Evolutionary conservation across 495 filamentous ascomycete species (phyloP), one percentile per base, ranked within the genome.

Genomic region (Penicillium coprophilum): DNA sequence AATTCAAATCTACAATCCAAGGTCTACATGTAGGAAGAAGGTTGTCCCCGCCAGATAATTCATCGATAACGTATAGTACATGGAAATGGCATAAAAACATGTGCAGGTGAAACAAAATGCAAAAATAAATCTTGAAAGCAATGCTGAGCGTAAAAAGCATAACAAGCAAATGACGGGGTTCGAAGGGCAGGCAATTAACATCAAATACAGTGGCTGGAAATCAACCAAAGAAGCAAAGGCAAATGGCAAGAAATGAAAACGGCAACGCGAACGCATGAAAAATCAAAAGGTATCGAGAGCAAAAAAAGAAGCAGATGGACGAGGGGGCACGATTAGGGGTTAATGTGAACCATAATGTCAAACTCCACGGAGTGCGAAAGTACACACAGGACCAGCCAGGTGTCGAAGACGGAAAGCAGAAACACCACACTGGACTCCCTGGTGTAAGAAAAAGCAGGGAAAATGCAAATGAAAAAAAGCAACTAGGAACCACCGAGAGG

Each of bases 361-460:
- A 77, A 77, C 72, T 71, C 74, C 74, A 70, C 68, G 67, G 63
- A 74, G 74, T 75, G 74, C 74, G 64, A 73, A 63, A 74, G 66
- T 77, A 74, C 76, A 78, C 76, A 71, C 76, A 79, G 76, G 76
- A 75, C 76, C 76, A 79, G 76, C 76, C 76, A 64, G 72, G 74
- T 77, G 76, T 74, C 65, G 71, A 71, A 64, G 63, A 64, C 65
- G 53, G 55, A 57, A 66, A 70, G 60, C 67, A 72, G 69, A 68
- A 72, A 76, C 73, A 76, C 71, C 74, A 71, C 68, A 79, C 74
- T 73, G 68, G 72, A 78, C 74, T 77, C 76, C 76, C 69, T 75
- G 70, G 72, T 73, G 71, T 62, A 68, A 71, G 62, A 62, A 62
- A 44, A 63, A 58, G 57, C 55, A 59, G 50, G 63, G 46, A 54